A percentile compares a stretch with the other conserved stretches of the same genome.
Conservation (phyloP, 2,329 filamentous ascomycete genomes). For the Penicillium sp. region DNA sequence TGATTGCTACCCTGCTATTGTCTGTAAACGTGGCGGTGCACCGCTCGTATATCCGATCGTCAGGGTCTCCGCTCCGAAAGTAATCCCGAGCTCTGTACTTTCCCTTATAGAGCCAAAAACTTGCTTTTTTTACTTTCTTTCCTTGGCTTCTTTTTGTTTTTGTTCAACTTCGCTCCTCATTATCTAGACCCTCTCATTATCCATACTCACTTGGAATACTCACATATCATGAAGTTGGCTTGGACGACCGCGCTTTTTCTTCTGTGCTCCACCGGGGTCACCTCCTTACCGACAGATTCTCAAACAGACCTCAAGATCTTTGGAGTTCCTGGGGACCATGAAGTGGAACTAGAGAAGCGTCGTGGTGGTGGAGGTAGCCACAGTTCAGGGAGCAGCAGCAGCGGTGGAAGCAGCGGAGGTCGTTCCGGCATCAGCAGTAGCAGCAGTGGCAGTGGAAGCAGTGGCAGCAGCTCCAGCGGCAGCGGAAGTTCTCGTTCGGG, state of each 20-base stretch:
- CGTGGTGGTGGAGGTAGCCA: slow-evolving; percentile 48
- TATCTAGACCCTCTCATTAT: too few species aligned
- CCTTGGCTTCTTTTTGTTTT: background rate
- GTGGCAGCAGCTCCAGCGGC: slow-evolving; percentile 24
- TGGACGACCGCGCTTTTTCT: slow-evolving; percentile 28
- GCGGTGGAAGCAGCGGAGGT: background rate
- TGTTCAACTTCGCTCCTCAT: background rate
- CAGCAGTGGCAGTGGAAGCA: slow-evolving; percentile 27
- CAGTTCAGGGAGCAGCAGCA: slow-evolving; percentile 16
- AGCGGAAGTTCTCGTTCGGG: slow-evolving; percentile 23
- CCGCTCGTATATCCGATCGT: background rate
- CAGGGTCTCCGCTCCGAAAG: background rate
- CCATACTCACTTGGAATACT: background rate
- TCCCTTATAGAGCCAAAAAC: background rate
- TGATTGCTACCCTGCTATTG: too few species aligned
- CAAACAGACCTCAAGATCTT: slow-evolving; percentile 18
- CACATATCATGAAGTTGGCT: slow-evolving; percentile 34
- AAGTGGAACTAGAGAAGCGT: slow-evolving; percentile 45
- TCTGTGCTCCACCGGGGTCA: slow-evolving; percentile 29
- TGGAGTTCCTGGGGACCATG: background rate
- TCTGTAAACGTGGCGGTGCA: background rate
- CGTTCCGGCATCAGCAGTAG: slow-evolving; percentile 26
- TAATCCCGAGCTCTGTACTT: background rate
- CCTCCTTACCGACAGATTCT: slow-evolving; percentile 28
- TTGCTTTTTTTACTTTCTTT: background rate